Conservation (phyloP, 2,329 filamentous ascomycete species). For the Pseudogymnoascus verrucosus region DNA sequence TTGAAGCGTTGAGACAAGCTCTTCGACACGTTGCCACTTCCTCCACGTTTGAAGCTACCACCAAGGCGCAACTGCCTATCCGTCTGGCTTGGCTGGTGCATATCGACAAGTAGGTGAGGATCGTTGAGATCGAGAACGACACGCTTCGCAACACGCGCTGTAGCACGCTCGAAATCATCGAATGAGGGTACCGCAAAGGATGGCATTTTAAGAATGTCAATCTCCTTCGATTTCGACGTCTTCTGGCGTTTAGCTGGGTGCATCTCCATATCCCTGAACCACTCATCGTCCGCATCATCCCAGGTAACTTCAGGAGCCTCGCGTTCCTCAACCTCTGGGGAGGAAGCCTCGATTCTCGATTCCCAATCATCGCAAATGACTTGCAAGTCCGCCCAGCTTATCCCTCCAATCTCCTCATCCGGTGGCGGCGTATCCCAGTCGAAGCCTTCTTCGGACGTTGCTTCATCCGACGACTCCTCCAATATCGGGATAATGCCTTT, state of each 20-base stretch:
- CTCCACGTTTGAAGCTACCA: conserved; percentile 56
- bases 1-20: conserved; percentile 81
- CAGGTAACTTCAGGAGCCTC: conserved; percentile 23
- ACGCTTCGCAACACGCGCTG: conserved; percentile 64
- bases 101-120: conserved; percentile 75
- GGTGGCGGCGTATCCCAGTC: conserved; percentile 43
- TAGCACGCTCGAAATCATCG: conserved; percentile 70
- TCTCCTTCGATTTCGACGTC: conserved; percentile 37
- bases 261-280: conserved; percentile 50
- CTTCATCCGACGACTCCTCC: conserved; percentile 32
- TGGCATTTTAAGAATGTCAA: conserved; percentile 50
- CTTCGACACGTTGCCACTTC: conserved; percentile 60
- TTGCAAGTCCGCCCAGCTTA: conserved; percentile 72
- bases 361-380: conserved; percentile 86
- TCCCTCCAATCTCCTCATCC: conserved; percentile 62
- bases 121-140: conserved; percentile 84
- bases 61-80: conserved; percentile 43
- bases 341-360: conserved; percentile 39
- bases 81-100: conserved; percentile 56
- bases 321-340: conserved; percentile 19
- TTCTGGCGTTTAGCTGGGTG: conserved; percentile 59
- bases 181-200: conserved; percentile 61
- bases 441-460: conserved; percentile 39
- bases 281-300: conserved; percentile 48
- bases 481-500: conserved; percentile 40